Evolutionary conservation across 768 basidiomycete species (phyloP), one percentile per base, ranked within the genome.

Genomic region (Kwoniella sp.): DNA sequence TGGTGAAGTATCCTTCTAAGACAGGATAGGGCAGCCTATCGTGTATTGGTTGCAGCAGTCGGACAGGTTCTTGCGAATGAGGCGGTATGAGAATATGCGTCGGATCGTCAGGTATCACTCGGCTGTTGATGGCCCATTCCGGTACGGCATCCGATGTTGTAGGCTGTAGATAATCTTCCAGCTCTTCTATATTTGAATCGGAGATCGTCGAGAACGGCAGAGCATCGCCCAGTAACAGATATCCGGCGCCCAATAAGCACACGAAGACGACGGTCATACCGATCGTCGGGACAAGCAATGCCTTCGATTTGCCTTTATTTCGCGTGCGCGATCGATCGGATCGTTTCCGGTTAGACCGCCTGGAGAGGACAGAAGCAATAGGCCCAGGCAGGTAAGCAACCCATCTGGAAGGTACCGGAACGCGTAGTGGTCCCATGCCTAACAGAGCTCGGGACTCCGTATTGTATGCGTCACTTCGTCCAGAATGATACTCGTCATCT

Each of bases 1-100:
- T 65, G 0, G 66, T 30, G 62, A 71, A 75, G 53, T 65, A 75
- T 11, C 45, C 52, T 38, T 64, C 48, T 41, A 76, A 55, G n/a
- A 70, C 30, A 15, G 52, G 25, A 28, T 71, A 65, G 0, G 74
- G 74, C 5, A 68, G 38, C 29, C 74, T 59, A 23, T 51, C 59
- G n/a, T 59, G 31, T 4, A 69, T 47, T 34, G 69, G 68, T 26
- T 31, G 56, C 15, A 72, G 62, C 4, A 73, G 61, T 9, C 45
- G 55, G 41, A 58, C 30, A 17, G 22, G 9, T 0, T 58, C 20
- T 20, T 53, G 12, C 51, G 59, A 48, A 34, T 52, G 55, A 13
- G 60, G 38, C 51, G 71, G 69, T 5, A 71, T 37, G 20, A 71
- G 59, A 5, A 73, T 60, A 34, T 73, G 69, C 2, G 61, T 64